These are phyloP conservation scores for Trypanosoma boissoni DNA, from an alignment of 208 protist species.

Conservation along the genomic window DNA sequence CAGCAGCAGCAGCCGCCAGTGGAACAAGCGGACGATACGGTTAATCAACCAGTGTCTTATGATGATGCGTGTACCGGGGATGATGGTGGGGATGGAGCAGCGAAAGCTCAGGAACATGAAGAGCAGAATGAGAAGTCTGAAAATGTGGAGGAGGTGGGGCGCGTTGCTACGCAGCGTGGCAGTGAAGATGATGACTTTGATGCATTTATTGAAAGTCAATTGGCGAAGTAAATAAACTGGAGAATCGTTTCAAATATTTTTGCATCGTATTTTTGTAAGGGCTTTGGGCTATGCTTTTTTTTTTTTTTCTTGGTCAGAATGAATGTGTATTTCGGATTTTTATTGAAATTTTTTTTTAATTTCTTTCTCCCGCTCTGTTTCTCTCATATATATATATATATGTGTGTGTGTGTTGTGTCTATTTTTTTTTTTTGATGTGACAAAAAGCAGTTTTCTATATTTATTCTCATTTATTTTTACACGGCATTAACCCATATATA, in stretches of 20 bases:
- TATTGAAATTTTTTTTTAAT: not conserved
- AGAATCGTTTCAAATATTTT: not conserved
- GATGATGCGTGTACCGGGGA: not conserved
- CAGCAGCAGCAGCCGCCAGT: too few species aligned
- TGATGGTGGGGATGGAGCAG: not conserved
- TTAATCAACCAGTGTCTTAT: too few species aligned
- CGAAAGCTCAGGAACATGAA: slow-evolving; percentile 4
- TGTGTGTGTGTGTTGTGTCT: not conserved
- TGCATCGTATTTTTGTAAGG: not conserved
- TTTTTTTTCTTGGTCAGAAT: slow-evolving; percentile 12
- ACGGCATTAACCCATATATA: too few species aligned
- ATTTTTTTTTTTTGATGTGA: slow-evolving; percentile 4
- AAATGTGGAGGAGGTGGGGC: not conserved
- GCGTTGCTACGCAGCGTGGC: not conserved
- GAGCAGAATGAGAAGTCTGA: not conserved
- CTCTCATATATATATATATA: slow-evolving; percentile 2
- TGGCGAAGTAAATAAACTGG: slow-evolving; percentile 4
- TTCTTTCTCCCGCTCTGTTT: not conserved
- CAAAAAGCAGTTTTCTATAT: too few species aligned
- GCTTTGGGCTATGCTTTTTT: not conserved
- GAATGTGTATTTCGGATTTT: not conserved
- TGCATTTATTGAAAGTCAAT: slow-evolving; percentile 53
- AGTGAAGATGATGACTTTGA: slow-evolving; percentile 73
- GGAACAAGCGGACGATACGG: too few species aligned
- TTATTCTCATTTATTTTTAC: too few species aligned